Conservation (phyloP, 2,329 filamentous ascomycete genomes). For the Claviceps sp. region DNA sequence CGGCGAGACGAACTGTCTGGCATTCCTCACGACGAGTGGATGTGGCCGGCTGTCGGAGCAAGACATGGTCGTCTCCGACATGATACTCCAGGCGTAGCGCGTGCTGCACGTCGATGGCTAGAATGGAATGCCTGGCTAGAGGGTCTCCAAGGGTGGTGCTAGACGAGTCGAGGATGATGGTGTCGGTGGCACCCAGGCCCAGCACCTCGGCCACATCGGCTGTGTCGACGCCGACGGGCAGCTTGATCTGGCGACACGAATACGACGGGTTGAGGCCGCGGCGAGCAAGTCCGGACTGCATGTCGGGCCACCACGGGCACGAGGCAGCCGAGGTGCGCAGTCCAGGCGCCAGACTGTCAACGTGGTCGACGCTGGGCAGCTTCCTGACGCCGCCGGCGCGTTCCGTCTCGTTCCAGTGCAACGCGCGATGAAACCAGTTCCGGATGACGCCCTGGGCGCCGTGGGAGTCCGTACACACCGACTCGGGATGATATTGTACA, state of each 20-base stretch:
- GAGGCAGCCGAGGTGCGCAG: not conserved
- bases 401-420: conserved; percentile 40
- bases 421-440: conserved; percentile 62
- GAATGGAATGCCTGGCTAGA: conserved; percentile 52
- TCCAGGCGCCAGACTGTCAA: conserved; percentile 12
- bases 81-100: conserved; percentile 45
- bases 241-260: conserved; percentile 25
- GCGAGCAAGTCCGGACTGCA: conserved; percentile 16
- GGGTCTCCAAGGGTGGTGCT: conserved; percentile 33
- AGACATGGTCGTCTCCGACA: conserved; percentile 29
- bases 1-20: conserved; percentile 14
- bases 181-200: conserved; percentile 25
- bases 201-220: conserved; percentile 42
- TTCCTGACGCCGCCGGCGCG: conserved; percentile 7
- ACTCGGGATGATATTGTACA: conserved; percentile 85
- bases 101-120: conserved; percentile 50
- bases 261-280: conserved; percentile 21
- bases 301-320: conserved; percentile 13
- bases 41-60: conserved; percentile 14
- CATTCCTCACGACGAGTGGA: conserved; percentile 11
- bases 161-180: conserved; percentile 47
- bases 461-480: conserved; percentile 60
- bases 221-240: conserved; percentile 33
- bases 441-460: conserved; percentile 49
- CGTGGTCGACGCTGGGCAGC: not conserved